These are phyloP conservation scores for Talaromyces pinophilus DNA, from an alignment of 2,329 filamentous ascomycete genomes.

Conservation along the genomic window DNA sequence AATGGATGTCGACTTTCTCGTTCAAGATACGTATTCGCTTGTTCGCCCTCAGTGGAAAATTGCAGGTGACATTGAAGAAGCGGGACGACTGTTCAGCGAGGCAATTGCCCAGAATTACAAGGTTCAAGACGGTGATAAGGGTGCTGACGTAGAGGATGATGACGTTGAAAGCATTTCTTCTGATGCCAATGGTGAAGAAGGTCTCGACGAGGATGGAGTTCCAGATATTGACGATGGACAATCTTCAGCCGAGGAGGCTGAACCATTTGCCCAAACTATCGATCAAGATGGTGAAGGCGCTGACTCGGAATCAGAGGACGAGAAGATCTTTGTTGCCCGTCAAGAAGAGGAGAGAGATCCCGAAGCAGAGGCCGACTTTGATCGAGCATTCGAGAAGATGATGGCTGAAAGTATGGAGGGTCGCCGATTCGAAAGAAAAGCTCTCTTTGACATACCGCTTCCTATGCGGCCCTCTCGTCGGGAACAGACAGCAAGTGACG, in stretches of 20 bases:
- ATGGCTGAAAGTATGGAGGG: constrained; percentile 97
- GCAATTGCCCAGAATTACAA: constrained; percentile 91
- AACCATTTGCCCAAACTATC: constrained; percentile 48
- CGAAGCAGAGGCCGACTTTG: constrained; percentile 94
- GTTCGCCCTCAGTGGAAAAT: constrained; percentile 93
- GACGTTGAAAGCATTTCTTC: constrained; percentile 68
- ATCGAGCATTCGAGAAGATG: constrained; percentile 96
- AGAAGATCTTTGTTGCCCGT: constrained; percentile 87
- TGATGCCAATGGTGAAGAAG: constrained; percentile 79
- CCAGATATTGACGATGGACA: constrained; percentile 59
- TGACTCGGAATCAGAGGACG: constrained; percentile 76
- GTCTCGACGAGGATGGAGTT: constrained; percentile 61
- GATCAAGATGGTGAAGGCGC: constrained; percentile 52
- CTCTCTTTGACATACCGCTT: constrained; percentile 94
- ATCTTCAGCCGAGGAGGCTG: constrained; percentile 52
- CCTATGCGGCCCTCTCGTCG: constrained; percentile 74
- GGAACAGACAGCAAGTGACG: constrained; percentile 53
- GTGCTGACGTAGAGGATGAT: constrained; percentile 73
- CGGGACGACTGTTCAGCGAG: constrained; percentile 77
- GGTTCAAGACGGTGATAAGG: constrained; percentile 69
- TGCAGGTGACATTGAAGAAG: constrained; percentile 76
- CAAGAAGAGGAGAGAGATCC: constrained; percentile 89
- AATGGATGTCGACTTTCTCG: constrained; percentile 96
- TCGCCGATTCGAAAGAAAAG: constrained; percentile 91
- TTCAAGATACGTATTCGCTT: constrained; percentile 85